Evolutionary conservation across 2,329 filamentous ascomycete species (phyloP).

Genomic region (Plectosphaerella cucumerina): DNA sequence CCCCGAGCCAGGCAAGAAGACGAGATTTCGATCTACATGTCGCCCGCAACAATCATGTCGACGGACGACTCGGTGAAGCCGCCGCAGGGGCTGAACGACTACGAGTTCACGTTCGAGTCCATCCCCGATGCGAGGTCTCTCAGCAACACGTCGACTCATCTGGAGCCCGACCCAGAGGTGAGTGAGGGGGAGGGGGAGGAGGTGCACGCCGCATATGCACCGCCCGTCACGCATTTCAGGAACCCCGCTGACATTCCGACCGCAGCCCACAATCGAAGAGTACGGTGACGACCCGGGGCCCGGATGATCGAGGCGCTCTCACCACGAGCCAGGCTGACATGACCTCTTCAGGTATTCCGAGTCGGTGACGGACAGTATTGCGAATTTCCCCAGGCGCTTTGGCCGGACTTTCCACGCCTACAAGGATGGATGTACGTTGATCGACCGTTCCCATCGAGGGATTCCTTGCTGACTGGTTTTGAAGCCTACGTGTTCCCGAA

Average conservation of each 20-base stretch:
- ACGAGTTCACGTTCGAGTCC: slow-evolving; percentile 13
- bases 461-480: background rate
- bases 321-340: background rate
- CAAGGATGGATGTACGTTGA: slow-evolving; percentile 37
- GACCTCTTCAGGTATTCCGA: slow-evolving; percentile 20
- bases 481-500: slow-evolving; percentile 44
- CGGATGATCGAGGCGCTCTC: background rate
- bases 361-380: slow-evolving; percentile 36
- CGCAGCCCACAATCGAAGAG: background rate
- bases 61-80: slow-evolving; percentile 3
- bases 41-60: background rate
- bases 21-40: background rate
- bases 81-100: slow-evolving; percentile 8
- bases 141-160: slow-evolving; percentile 8
- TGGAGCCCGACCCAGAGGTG: slow-evolving; percentile 13
- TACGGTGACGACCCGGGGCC: slow-evolving; percentile 1
- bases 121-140: slow-evolving; percentile 13
- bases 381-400: slow-evolving; percentile 35
- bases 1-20: no score
- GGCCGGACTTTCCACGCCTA: slow-evolving; percentile 45
- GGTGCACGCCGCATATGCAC: background rate
- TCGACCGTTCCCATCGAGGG: background rate
- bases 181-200: slow-evolving; percentile 1
- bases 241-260: background rate
- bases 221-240: background rate